Base-by-base conservation (phyloP, 306 rosid genomes). In the Castanospermum australe region DNA sequence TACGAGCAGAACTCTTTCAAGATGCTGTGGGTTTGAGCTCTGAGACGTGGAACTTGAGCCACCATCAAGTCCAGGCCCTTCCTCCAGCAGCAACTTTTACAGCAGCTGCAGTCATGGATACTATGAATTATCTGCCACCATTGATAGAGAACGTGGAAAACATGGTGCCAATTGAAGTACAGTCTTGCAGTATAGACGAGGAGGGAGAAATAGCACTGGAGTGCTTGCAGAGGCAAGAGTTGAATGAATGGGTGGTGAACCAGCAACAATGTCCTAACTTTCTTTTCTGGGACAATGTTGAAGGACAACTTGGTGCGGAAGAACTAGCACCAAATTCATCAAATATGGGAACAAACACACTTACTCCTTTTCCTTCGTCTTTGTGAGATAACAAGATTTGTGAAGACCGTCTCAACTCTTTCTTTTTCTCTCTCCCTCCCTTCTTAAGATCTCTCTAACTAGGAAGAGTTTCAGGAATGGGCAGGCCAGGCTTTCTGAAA, bases 271-370 rank as follows among this genome's bases (percentile, higher is more conserved):
- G 92, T 73, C 75, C 97, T 7, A 92, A 75, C 74, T 92, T 89
- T 84, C 90, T 92, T 28, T 95, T 92, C 65, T 95, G 99, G 99
- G 99, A 95, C 66, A 86, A 54, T 75, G 91, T 88, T 42, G 97
- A 88, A 61, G 88, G 80, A 72, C 85, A 81, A 45, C 79, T 83
- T 45, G 87, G 86, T 59, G 96, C 79, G 60, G 91, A 86, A 75
- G 84, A 73, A 56, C 65, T 82, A 25, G 78, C 69, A 66, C 86
- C 93, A 1, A 81, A 82, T 69, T 84, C 93, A 28, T 83, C 92
- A 41, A 77, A 82, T 62, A 65, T 86, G 66, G 93, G 85, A 84
- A 79, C 73, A 21, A 65, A 82, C 64, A 55, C 81, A 25, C 84
- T 92, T 32, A 85, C 93, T 62, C 90, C 97, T 81, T 94, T 91